phyloP scores from a whole-genome alignment of 371 early-diverging fungal species.

The Mucor racemosus region DNA sequence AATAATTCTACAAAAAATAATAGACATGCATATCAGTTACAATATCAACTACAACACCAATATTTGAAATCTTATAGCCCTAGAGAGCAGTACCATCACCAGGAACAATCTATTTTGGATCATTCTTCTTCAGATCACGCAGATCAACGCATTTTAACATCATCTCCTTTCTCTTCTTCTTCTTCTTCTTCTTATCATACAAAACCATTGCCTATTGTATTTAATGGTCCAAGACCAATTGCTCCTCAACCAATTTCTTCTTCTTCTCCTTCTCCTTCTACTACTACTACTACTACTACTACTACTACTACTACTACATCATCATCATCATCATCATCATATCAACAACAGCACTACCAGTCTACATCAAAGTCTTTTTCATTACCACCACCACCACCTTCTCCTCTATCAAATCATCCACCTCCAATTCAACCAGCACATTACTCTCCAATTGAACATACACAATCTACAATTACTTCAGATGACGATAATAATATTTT shows the following conservation, averaged over 20 bases:
- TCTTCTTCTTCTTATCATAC: neutral
- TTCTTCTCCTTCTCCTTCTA: too few relatives aligned
- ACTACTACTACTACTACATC: neutral
- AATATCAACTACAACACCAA: slow-evolving; percentile 8
- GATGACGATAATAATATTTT: neutral
- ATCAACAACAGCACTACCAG: neutral
- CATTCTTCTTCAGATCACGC: neutral
- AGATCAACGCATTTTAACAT: neutral
- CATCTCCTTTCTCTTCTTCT: neutral
- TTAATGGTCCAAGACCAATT: neutral
- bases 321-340: neutral
- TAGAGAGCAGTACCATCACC: neutral
- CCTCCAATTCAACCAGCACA: neutral
- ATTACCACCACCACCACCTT: neutral
- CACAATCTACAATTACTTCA: neutral
- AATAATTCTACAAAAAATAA: neutral
- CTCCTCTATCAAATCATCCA: neutral
- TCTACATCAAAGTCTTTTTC: neutral
- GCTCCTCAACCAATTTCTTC: slow-evolving; percentile 3
- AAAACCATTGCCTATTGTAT: neutral
- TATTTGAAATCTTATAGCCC: slow-evolving; percentile 7
- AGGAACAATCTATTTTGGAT: neutral
- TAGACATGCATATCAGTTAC: slow-evolving; percentile 2
- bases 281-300: too few relatives aligned
- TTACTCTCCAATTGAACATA: neutral